Base-by-base conservation (phyloP, 805 yeast genomes). In the Yarrowia alimentaria region DNA sequence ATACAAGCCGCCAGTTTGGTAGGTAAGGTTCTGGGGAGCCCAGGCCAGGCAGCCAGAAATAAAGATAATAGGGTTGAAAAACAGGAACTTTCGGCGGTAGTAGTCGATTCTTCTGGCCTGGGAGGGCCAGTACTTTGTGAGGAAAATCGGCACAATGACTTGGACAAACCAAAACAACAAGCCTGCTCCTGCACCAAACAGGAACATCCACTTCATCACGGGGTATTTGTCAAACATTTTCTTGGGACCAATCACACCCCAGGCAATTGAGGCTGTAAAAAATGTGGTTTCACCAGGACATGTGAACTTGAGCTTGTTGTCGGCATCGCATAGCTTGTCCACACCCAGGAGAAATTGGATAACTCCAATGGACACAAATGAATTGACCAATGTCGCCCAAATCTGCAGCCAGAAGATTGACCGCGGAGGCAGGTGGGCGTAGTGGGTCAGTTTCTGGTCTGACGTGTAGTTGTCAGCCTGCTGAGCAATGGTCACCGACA, bases 371-470 rank as follows among this genome's bases (percentile, higher is more conserved):
- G 60, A 57, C 2, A 61, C 59, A 20, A 63, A 56, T 3, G 68
- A 26, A 63, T 57, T 49, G 64, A 57, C 56, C 64, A 78, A 63
- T 19, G 80, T 71, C 1, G 66, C 58, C 68, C 77, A 63, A 13
- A 69, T 60, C 59, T 71, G 77, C 26, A 65, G 77, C 52, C 74
- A 64, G 64, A 80, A 78, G 42, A 78, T 63, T 0, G 79, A 70
- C 56, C 78, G 68, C 5, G 83, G 85, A 0, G 83, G 80, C 9
- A 80, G 64, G 54, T 76, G 77, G 59, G 77, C 64, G 60, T 80
- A 81, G 54, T 80, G 83, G 1, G 75, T 81, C 64, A 77, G 61
- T 56, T 81, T 82, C 66, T 75, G 77, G 60, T 80, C 83, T 4
- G 72, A 64, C 34, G 77, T 68, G 61, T 72, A 79, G 56, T 70